Base-by-base conservation (phyloP, 805 yeast species). In the Candida sithepensis region DNA sequence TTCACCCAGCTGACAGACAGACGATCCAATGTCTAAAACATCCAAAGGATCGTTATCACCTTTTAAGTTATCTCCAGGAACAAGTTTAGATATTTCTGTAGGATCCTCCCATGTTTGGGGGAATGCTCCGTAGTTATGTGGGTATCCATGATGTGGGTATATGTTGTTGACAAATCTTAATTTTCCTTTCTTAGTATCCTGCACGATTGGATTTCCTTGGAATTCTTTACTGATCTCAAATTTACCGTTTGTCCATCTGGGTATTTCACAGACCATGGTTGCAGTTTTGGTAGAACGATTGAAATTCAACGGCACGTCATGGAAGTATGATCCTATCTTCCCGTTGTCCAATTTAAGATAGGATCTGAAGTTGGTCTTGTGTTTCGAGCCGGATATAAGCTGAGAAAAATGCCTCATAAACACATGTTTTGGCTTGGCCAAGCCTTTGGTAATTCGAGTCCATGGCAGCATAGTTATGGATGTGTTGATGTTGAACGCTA, bases 41-140 rank as follows among this genome's bases (percentile, higher is more conserved):
- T 92, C 99, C 52, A 92, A 71, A 3, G 99, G 99, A 68, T 92
- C 99, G 63, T 89, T 88, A 70, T 92, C 99, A 51, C 99, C 99
- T 51, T 69, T 68, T 32, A 77, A 66, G 3, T 66, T 67, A 6
- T 60, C 59, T 21, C 56, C 53, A 49, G 78, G 71, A 50, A 65
- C 75, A 26, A 68, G 47, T 57, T 69, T 57, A 44, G 66, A 73
- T 46, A 55, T 60, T 44, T 71, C 72, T 49, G 84, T 79, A n/a
- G 96, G 95, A 63, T 94, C 96, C 69, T 92, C 99, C 98, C 98
- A 92, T 3, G 98, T 92, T 71, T 88, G 96, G 16, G 96, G 91
- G 57, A 88, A 73, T 3, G 95, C 92, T 40, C 96, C 95, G 63
- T 88, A 88, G 68, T 88, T 88, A 66, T 84, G 91, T 47, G 88